Base-by-base conservation (phyloP, 306 rosid genomes). In the Castanea mollissima region DNA sequence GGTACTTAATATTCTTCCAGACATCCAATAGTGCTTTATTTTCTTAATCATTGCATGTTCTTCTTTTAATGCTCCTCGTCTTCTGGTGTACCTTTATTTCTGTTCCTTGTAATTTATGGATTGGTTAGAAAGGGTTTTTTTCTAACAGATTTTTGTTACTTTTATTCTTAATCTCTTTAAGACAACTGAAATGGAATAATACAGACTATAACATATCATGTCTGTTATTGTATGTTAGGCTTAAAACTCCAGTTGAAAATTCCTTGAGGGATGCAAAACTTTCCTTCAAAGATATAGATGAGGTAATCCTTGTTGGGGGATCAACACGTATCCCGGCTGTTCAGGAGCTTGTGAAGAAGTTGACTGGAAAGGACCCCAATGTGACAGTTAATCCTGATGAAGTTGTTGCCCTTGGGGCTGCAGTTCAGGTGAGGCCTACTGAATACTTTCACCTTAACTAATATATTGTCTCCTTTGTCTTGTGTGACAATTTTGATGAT, bases 351-450 rank as follows among this genome's bases (percentile, higher is more conserved):
- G 97, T 93, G 4, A 91, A 87, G 90, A 93, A 93, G 89, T 3
- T 91, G 92, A 93, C 86, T 65, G 92, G 97, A 46, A 93, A 91
- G 83, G 98, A 91, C 32, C 98, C 98, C 14, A 93, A 93, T 80
- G 94, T 93, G 75, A 91, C 97, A 1, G 98, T 93, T 58, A 93
- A 93, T 78, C 98, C 98, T 35, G 97, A 93, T 83, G 98, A 93
- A 88, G 98, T 93, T 85, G 98, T 93, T 75, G 97, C 98, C 32
- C 86, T 93, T 51, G 98, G 98, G 14, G 98, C 98, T 87, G 98
- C 98, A 51, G 98, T 93, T 80, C 97, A 91, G 94, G 97, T 93
- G 58, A 35, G 84, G 23, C 70, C 15, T 49, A 49, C 52, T 5
- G 31, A 1, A 34, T 10, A 5, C 54, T 13, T 49, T 49, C 54